Base-by-base conservation (phyloP, 2,329 filamentous ascomycete species). In the Aspergillus bombycis region DNA sequence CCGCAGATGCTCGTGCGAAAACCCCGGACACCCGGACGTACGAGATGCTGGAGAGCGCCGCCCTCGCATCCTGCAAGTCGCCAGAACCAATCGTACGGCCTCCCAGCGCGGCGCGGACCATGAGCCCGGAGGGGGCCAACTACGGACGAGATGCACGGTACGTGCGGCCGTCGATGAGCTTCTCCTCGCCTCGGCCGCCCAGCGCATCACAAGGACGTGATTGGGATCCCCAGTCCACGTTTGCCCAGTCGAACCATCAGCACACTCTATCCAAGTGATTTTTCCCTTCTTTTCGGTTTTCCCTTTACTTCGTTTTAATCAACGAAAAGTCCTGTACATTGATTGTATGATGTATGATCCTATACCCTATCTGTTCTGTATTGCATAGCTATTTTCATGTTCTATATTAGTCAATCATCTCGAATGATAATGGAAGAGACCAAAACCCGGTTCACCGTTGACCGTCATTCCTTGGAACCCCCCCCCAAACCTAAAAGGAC, bases 1-100 rank as follows among this genome's bases (percentile, higher is more conserved):
- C 92, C 45, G 89, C 91, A 53, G 94, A 97, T 74, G 93, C 93
- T 54, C 86, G 86, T 70, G 84, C 87, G 64, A 77, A 84, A 63
- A 88, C 88, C 67, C 84, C 86, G 76, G 87, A 89, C 71, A 83
- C 83, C 75, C 86, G 88, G 81, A 87, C 89, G 77, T 94, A 94
- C 83, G 91, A 94, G 83, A 93, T 94, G 91, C 88, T 94, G 53
- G 76, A 68, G 21, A 71, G 64, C 45, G 62, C 71, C 3, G 68
- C 60, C 11, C 43, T 66, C 23, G 63, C 65, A 2, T 60, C 63
- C 1, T 61, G 68, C 46, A 80, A 77, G 63, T 73, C 72, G 16
- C 77, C 78, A 1, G 77, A 78, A 48, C 71, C 74, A 1, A 64
- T 69, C 53, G 67, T 71, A n/a, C 72, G 66, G 43, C 72, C 72